A percentile compares a stretch with the other conserved stretches of the same genome.
phyloP scores from a whole-genome alignment of 306 rosid species.

The Argentina anserina region DNA sequence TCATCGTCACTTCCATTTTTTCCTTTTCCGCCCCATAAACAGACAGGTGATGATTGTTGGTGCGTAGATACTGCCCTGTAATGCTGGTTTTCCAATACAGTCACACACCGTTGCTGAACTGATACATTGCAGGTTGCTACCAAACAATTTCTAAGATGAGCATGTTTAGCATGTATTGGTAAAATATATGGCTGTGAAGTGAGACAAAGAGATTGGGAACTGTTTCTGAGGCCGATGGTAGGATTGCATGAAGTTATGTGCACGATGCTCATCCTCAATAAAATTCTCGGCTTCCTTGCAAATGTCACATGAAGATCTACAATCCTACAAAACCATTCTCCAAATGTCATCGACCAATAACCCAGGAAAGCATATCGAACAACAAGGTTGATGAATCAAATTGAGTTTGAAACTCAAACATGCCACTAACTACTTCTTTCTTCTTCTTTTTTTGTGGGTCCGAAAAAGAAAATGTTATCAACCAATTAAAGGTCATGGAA shows the following conservation, averaged over 20 bases:
- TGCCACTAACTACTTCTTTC: neutral
- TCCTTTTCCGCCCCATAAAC: conserved; percentile 15
- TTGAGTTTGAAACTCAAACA: neutral
- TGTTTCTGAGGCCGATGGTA: neutral
- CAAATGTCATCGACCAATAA: neutral
- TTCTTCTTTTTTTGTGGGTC: neutral
- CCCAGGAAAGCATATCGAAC: neutral
- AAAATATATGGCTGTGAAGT: neutral
- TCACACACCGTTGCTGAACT: neutral
- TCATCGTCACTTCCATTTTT: conserved; percentile 1
- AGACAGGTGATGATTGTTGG: neutral
- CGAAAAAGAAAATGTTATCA: neutral
- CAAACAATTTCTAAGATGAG: neutral
- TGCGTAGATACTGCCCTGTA: neutral
- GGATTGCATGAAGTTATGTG: conserved; percentile 6
- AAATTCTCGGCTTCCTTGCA: neutral
- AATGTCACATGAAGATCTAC: conserved; percentile 6
- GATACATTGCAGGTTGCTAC: neutral
- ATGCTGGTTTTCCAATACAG: neutral
- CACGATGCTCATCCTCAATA: conserved; percentile 7
- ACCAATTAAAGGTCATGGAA: neutral
- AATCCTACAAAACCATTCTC: neutral
- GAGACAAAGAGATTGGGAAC: neutral
- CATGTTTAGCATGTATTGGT: neutral
- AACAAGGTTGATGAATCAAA: neutral